Percentiles rank a stretch among this genome's conserved stretches.
Conservation (phyloP, 306 rosid genomes). For the Psophocarpus tetragonolobus region DNA sequence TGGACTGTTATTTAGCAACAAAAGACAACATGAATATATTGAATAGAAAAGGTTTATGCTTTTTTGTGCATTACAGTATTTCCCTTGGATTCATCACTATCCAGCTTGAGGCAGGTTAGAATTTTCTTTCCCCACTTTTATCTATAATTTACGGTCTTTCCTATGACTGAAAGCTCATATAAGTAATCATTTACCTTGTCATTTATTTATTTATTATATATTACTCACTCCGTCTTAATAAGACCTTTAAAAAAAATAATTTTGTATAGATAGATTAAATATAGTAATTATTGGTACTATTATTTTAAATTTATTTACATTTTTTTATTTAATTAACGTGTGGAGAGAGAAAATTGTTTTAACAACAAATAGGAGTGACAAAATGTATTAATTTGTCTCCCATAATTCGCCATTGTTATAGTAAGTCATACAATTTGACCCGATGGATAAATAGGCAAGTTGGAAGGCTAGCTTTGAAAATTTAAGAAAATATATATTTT, state of each 20-base stretch:
- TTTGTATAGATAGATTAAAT: no score
- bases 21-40: constrained; percentile 5
- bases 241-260: no score
- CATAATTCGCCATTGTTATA: no score
- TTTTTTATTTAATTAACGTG: not conserved
- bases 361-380: no score
- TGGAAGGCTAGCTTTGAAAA: no score
- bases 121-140: constrained; percentile 32
- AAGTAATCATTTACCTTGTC: constrained; percentile 24
- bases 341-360: no score
- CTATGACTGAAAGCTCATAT: constrained; percentile 28
- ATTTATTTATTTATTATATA: not conserved
- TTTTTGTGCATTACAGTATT: not conserved
- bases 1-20: not conserved
- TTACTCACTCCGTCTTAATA: no score
- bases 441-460: no score
- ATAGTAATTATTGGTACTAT: no score
- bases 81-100: constrained; percentile 35
- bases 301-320: not conserved
- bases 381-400: no score
- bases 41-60: not conserved
- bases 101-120: not conserved
- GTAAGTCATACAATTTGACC: no score
- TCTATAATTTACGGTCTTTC: constrained; percentile 28
- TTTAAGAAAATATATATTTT: no score